Conservation (phyloP, 202 grass and related monocot genomes). For the Musa balbisiana region DNA sequence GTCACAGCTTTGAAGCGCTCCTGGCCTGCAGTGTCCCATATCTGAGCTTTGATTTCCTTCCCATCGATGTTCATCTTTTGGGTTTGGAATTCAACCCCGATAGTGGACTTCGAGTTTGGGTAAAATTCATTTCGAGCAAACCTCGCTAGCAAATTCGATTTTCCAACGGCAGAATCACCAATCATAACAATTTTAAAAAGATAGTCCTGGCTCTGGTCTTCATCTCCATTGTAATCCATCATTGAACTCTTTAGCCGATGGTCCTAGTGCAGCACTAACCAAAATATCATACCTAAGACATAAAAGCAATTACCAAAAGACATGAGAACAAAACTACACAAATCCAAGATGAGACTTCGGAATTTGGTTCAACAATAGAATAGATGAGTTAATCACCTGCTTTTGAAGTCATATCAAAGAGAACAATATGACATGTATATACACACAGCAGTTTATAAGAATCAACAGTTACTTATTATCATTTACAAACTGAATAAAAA, state of each 20-base stretch:
- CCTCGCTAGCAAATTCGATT: neutral
- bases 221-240: neutral
- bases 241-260: neutral
- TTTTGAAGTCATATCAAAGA: neutral
- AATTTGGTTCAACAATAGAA: neutral
- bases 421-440: neutral
- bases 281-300: neutral
- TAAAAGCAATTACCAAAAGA: neutral
- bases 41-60: slow-evolving; percentile 10
- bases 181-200: slow-evolving; percentile 6
- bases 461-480: too few relatives aligned
- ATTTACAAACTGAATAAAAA: too few relatives aligned
- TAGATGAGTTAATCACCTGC: neutral
- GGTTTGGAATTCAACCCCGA: slow-evolving; percentile 2
- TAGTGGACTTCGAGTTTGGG: neutral
- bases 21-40: slow-evolving; percentile 7
- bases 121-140: slow-evolving; percentile 11
- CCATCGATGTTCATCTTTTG: neutral
- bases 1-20: slow-evolving; percentile 6
- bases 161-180: neutral
- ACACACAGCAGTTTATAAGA: too few relatives aligned
- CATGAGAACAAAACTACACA: neutral
- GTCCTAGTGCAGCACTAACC: neutral
- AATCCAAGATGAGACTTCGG: too few relatives aligned
- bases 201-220: neutral